phyloP scores from a whole-genome alignment of 768 basidiomycete genomes.

The Suillus alpinus region DNA sequence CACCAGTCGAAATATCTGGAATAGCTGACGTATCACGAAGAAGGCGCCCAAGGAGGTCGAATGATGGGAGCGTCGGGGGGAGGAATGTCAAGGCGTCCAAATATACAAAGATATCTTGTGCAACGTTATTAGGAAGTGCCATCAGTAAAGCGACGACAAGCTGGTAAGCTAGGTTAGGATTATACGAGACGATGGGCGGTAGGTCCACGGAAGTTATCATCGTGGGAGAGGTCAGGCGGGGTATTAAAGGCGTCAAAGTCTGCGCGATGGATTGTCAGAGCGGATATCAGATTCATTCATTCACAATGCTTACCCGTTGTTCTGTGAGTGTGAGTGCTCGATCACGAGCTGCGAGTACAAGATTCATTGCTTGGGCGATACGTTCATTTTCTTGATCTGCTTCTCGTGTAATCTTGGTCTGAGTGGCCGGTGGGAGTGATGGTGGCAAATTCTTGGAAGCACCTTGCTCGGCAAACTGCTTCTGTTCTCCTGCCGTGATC shows the following conservation, averaged over 20 bases:
- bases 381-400: constrained; percentile 57
- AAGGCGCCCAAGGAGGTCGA: constrained; percentile 70
- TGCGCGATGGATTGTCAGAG: constrained; percentile 20
- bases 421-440: constrained; percentile 4
- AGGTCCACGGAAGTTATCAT: constrained; percentile 70
- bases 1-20: constrained; percentile 36
- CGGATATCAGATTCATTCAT: background rate
- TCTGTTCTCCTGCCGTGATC: constrained; percentile 8
- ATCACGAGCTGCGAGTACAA: constrained; percentile 66
- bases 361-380: constrained; percentile 61
- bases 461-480: constrained; percentile 3
- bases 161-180: constrained; percentile 68
- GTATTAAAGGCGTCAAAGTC: constrained; percentile 52
- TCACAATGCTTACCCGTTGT: constrained; percentile 50
- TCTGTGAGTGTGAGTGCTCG: constrained; percentile 74
- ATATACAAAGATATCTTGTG: constrained; percentile 44
- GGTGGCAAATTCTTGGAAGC: constrained; percentile 3
- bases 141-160: constrained; percentile 59
- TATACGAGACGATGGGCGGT: constrained; percentile 60
- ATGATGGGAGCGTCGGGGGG: constrained; percentile 69
- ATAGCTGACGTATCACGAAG: constrained; percentile 59
- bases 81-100: constrained; percentile 63
- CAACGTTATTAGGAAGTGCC: constrained; percentile 24
- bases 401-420: constrained; percentile 37
- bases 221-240: constrained; percentile 40